Evolutionary conservation across 116 monocot species (phyloP), one percentile per base, ranked within the genome.

Genomic region (Trichopus zeylanicus): DNA sequence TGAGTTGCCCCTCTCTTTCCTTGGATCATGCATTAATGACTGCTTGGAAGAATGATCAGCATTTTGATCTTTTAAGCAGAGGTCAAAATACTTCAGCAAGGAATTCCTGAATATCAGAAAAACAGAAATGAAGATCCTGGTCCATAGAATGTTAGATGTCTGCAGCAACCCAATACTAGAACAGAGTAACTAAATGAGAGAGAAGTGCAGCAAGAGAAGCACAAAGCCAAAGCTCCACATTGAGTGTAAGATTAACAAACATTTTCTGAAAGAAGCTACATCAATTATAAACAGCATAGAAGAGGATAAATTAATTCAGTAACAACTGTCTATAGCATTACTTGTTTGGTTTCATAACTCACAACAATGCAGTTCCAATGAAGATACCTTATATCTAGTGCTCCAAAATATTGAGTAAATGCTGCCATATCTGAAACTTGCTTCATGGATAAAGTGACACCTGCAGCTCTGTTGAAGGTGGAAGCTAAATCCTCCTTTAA

Each of bases 371-470:
- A n/a, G n/a, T n/a, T n/a, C n/a, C n/a, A n/a, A n/a, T n/a, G n/a
- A n/a, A n/a, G n/a, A 29, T 68, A 97, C 97, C 91, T 84, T 51
- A 98, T 74, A 46, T 87, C 72, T 57, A 26, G 52, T 48, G 75
- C 63, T 61, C 87, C 84, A 78, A 91, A 98, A 64, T 85, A 70
- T 57, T 82, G 67, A 55, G 70, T 33, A 87, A 98, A 98, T 66
- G 79, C 56, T 53, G 66, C 56, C 57, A 98, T 51, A 70, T 98
- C 72, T 47, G 73, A 77, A 24, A 98, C 75, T 57, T 82, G 75
- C 29, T 58, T 65, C 26, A 48, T 52, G 16, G 76, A 77, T 39
- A 70, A 81, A 33, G 71, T 68, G 30, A 56, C 65, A 39, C 91
- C 77, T 7, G 72, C 51, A 63, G 81, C 84, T 75, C 48, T 49